A percentile compares a stretch with the other conserved stretches of the same genome.
Evolutionary conservation across 495 filamentous ascomycete species (phyloP).

Genomic region (Xylaria curta): DNA sequence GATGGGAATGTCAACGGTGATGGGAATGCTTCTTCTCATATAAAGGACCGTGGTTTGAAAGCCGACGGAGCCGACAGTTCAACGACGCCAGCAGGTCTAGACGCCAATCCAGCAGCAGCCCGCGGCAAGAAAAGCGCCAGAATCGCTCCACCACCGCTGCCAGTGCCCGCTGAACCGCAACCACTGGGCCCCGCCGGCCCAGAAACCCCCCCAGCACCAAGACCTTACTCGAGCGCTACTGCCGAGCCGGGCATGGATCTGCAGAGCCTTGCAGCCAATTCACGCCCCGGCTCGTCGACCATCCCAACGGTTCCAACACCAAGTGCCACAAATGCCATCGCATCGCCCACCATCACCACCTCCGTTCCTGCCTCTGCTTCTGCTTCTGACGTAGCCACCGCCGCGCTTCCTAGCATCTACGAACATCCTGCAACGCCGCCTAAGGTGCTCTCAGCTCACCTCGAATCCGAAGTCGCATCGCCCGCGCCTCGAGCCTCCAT

Average conservation of each 20-base stretch:
- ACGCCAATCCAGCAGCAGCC: slow-evolving; percentile 10
- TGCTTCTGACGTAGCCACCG: slow-evolving; percentile 16
- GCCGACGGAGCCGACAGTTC: slow-evolving; percentile 14
- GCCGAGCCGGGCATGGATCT: slow-evolving; percentile 21
- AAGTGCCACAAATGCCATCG: slow-evolving; percentile 17
- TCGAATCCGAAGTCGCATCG: slow-evolving; percentile 13
- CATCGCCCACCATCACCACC: slow-evolving; percentile 13
- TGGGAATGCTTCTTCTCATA: neutral
- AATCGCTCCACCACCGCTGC: slow-evolving; percentile 22
- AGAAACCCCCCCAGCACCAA: slow-evolving; percentile 18
- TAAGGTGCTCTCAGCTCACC: neutral
- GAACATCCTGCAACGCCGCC: slow-evolving; percentile 30
- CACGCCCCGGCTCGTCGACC: slow-evolving; percentile 17
- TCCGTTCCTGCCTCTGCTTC: slow-evolving; percentile 16
- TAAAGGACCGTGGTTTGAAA: neutral
- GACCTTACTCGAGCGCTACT: slow-evolving; percentile 20
- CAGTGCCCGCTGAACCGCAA: slow-evolving; percentile 5
- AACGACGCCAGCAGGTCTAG: slow-evolving; percentile 9
- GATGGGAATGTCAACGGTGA: neutral
- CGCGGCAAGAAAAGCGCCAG: slow-evolving; percentile 20
- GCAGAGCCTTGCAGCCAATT: slow-evolving; percentile 17
- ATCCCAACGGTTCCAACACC: slow-evolving; percentile 13
- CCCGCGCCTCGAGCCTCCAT: neutral
- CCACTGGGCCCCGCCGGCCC: slow-evolving; percentile 8
- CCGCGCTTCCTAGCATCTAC: slow-evolving; percentile 36